Conservation (phyloP, 495 filamentous ascomycete genomes). For the Penicillium antarcticum region DNA sequence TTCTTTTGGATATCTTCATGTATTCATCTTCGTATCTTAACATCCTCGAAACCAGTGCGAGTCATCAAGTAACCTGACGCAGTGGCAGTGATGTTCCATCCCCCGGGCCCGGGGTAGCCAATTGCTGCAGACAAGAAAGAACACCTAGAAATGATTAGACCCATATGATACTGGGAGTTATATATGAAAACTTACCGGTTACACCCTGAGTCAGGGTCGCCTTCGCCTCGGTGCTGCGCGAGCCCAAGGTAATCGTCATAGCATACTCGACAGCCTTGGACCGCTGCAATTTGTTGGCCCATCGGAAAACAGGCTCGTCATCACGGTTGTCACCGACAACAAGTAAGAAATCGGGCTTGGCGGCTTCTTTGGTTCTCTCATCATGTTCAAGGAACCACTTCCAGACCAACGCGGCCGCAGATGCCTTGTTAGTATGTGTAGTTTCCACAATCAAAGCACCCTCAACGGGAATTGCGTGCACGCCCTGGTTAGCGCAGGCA, state of each 20-base stretch:
- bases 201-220: conserved; percentile 85
- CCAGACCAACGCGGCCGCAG: conserved; percentile 68
- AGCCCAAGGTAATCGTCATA: conserved; percentile 79
- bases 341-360: conserved; percentile 72
- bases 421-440: conserved; percentile 76
- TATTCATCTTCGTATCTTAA: conserved; percentile 11
- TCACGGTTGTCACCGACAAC: conserved; percentile 86
- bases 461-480: conserved; percentile 79
- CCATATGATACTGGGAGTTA: neutral
- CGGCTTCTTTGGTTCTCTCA: conserved; percentile 29
- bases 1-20: conserved; percentile 11
- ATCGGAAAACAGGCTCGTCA: conserved; percentile 88
- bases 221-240: conserved; percentile 80
- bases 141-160: conserved; percentile 22
- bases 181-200: conserved; percentile 51
- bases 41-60: neutral
- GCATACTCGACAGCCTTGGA: conserved; percentile 59
- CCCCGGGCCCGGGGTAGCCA: conserved; percentile 10
- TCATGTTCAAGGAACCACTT: conserved; percentile 46
- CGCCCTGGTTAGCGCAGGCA: conserved; percentile 73
- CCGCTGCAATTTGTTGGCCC: conserved; percentile 73
- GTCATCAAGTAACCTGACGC: neutral
- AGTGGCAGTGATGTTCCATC: neutral
- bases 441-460: conserved; percentile 78
- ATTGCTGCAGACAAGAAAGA: conserved; percentile 30